Base-by-base conservation (phyloP, 306 rosid species). In the Quercus berberidifolia region DNA sequence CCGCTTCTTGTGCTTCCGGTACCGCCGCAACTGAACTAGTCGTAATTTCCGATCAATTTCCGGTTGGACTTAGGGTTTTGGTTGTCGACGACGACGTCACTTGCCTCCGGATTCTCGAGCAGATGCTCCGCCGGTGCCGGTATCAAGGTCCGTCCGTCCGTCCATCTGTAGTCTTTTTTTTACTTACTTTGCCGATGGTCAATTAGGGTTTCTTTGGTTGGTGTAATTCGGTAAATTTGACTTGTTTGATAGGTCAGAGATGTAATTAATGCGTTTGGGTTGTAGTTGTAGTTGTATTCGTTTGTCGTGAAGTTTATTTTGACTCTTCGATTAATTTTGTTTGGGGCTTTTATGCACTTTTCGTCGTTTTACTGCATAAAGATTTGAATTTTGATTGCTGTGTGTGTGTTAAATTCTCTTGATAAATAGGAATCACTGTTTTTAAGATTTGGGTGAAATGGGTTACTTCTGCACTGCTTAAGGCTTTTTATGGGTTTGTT, bases 51-150 rank as follows among this genome's bases (percentile, higher is more conserved):
- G 82, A 80, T 57, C 77, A 76, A 55, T 83, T 87, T 55, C 89
- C 93, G 8, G 77, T 26, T 5, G 90, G 89, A 31, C 57, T 92
- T 31, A 86, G 85, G 73, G 87, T 92, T 74, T 87, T 92, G 13
- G 92, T 85, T 7, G 90, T 92, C 43, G 97, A 90, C 43, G 78
- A 82, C 58, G 95, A 92, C 73, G 19, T 41, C n/a, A 58, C 73
- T 31, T 73, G 76, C 62, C 73, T 92, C 76, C 76, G 67, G 78
- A 64, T 55, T 52, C 76, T 89, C 3, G 80, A 87, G 74, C 56
- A 81, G 75, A 78, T 83, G 82, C 86, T 90, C 5, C 52, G 62
- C 65, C 83, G 78, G 75, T 89, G 87, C 54, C 71, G 72, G 4
- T 89, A 92, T 72, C 20, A 55, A 2, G 92, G 96, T 91, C 41